Evolutionary conservation across 1,284 basidiomycete genomes (phyloP), one percentile per base, ranked within the genome.

Genomic region (Sphaerobolus stellatus): DNA sequence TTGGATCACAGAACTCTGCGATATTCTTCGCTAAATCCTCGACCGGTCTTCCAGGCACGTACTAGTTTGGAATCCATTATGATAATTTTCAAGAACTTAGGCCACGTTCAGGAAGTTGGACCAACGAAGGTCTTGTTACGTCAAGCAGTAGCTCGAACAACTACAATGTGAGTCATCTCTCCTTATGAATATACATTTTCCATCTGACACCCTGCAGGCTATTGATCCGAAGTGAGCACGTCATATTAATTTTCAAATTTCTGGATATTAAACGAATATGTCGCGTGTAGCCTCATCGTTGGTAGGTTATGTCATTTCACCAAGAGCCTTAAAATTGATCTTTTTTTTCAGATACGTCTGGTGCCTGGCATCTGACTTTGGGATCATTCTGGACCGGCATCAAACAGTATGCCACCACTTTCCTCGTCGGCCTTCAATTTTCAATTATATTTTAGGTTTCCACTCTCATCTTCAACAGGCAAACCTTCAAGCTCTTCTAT

Each of bases 161-260:
- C 50, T 82, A 78, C 61, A 83, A 84, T 60, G 80, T 80, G 51
- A 50, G 74, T 62, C 16, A 18, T 27, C 48, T 24, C 53, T 16
- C 31, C 25, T 48, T 50, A 30, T n/a, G 31, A n/a, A n/a, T n/a
- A n/a, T n/a, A n/a, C n/a, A n/a, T n/a, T n/a, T 34, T 14, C 44
- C 54, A 40, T 20, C 46, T 4, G 48, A 34, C 20, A 36, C 31
- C 41, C 44, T n/a, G 20, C 38, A 81, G 78, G 79, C 81, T 3
- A 81, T 82, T 57, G 80, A 82, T 64, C 80, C 82, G 29, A 79
- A 81, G 79, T 78, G 61, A 56, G 73, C 66, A n/a, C n/a, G n/a
- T n/a, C n/a, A n/a, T n/a, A n/a, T n/a, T n/a, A n/a, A n/a, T n/a
- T n/a, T n/a, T n/a, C n/a, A n/a, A n/a, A n/a, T n/a, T n/a, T n/a